phyloP scores from a whole-genome alignment of 768 basidiomycete genomes.

The Mycena capillaripes region DNA sequence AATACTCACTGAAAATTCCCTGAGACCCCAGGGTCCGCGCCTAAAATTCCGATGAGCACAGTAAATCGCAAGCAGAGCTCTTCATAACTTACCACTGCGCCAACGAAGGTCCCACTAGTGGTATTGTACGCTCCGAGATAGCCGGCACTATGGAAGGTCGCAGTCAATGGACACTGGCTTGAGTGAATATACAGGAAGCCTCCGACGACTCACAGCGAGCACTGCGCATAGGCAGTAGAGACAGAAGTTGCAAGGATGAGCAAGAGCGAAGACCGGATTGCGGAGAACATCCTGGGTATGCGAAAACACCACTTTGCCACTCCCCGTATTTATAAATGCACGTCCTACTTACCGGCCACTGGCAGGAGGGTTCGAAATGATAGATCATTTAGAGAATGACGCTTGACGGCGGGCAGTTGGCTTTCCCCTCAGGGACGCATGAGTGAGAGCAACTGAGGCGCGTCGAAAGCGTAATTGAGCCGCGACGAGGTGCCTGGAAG shows the following conservation, averaged over 20 bases:
- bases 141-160: conserved; percentile 14
- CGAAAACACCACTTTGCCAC: not conserved
- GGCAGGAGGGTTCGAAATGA: conserved; percentile 11
- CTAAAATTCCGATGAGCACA: conserved; percentile 17
- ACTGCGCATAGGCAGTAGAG: conserved; percentile 21
- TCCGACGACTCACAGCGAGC: conserved; percentile 20
- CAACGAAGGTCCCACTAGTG: conserved; percentile 16
- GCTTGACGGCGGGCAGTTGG: conserved; percentile 3
- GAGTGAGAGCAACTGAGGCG: conserved; percentile 17
- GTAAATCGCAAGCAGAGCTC: conserved; percentile 2
- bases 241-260: conserved; percentile 13
- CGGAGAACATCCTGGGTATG: conserved; percentile 9
- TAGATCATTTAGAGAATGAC: conserved; percentile 11
- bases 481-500: conserved; percentile 11
- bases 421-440: not conserved
- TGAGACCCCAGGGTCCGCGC: conserved; percentile 22
- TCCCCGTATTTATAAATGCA: conserved; percentile 1
- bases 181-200: conserved; percentile 2
- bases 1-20: conserved; percentile 24
- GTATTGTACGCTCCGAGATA: conserved; percentile 18
- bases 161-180: conserved; percentile 10
- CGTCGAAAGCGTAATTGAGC: conserved; percentile 5
- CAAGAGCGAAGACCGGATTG: conserved; percentile 7
- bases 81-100: conserved; percentile 19
- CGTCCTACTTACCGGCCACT: not conserved